These are phyloP conservation scores for Talaromyces sp. DNA, from an alignment of 2,329 filamentous ascomycete species.

Conservation along the genomic window DNA sequence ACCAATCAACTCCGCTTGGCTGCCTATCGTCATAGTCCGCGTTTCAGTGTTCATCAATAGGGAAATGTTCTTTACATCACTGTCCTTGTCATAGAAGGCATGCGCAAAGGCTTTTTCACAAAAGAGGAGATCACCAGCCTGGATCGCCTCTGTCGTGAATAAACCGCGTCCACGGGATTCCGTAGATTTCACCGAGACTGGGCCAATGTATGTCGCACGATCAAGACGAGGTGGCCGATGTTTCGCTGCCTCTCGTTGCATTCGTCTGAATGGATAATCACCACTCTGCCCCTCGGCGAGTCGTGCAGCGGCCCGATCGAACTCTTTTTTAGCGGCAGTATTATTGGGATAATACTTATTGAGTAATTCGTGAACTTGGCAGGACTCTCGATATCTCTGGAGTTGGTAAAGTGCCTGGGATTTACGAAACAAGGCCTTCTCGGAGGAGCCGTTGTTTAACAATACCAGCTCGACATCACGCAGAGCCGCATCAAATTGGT, in stretches of 20 bases:
- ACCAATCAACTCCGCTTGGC: constrained; percentile 37
- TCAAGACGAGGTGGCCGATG: constrained; percentile 38
- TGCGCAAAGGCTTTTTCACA: constrained; percentile 29
- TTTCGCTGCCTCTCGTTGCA: constrained; percentile 19
- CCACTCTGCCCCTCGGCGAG: neutral
- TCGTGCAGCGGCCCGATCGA: neutral
- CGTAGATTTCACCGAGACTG: constrained; percentile 36
- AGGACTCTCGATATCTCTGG: constrained; percentile 31
- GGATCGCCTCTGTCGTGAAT: constrained; percentile 35
- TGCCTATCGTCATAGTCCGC: constrained; percentile 27
- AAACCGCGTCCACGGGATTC: constrained; percentile 41
- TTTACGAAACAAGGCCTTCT: constrained; percentile 44
- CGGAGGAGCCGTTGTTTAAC: constrained; percentile 18
- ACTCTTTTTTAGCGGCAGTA: constrained; percentile 15
- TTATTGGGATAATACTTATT: constrained; percentile 31
- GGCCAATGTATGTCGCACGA: constrained; percentile 38
- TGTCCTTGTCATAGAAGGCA: constrained; percentile 13
- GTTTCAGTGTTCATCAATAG: constrained; percentile 29
- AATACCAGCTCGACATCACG: constrained; percentile 18
- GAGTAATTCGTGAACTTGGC: constrained; percentile 30
- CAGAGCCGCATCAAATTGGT: constrained; percentile 31
- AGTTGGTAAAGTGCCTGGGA: constrained; percentile 43
- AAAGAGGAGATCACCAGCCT: constrained; percentile 44
- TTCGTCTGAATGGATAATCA: neutral
- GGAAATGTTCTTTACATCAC: constrained; percentile 15